phyloP scores from a whole-genome alignment of 2,329 filamentous ascomycete species.

The Aureobasidium sp. region DNA sequence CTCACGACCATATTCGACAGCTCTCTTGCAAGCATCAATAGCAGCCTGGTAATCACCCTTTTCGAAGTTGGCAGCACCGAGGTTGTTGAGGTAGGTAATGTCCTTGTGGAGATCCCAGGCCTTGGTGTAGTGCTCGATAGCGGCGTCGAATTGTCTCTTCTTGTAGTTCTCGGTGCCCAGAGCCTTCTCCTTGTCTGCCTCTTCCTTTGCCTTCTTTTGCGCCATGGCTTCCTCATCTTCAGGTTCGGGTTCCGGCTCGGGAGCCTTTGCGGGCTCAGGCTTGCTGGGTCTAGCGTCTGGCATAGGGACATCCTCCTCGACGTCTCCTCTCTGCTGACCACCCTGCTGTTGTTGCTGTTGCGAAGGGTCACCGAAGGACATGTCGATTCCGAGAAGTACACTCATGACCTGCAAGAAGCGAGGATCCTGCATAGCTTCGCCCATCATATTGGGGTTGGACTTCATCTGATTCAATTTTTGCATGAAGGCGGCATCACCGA shows the following conservation, averaged over 20 bases:
- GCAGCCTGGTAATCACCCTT: conserved; percentile 88
- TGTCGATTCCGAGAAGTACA: conserved; percentile 87
- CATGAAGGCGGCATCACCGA: conserved; percentile 85
- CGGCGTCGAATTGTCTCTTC: conserved; percentile 93
- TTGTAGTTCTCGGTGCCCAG: conserved; percentile 94
- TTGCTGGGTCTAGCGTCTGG: conserved; percentile 53
- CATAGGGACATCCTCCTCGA: conserved; percentile 71
- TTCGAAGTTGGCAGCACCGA: conserved; percentile 88
- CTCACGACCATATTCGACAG: conserved; percentile 80
- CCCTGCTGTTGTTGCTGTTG: conserved; percentile 30
- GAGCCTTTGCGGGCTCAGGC: conserved; percentile 51
- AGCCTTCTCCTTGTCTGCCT: conserved; percentile 89
- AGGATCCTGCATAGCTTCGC: conserved; percentile 79
- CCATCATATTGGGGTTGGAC: conserved; percentile 70
- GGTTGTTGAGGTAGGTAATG: conserved; percentile 95
- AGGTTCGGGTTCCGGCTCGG: conserved; percentile 58
- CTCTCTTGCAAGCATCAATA: conserved; percentile 80
- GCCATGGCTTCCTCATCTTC: conserved; percentile 77
- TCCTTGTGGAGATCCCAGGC: conserved; percentile 95
- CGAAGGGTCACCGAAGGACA: conserved; percentile 59
- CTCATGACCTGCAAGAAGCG: conserved; percentile 91
- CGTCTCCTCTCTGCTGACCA: conserved; percentile 36
- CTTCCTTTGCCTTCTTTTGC: conserved; percentile 85
- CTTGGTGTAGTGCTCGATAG: conserved; percentile 88
- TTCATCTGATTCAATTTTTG: conserved; percentile 75